phyloP scores from a whole-genome alignment of 164 flowering plant species.

The Vitis rotundifolia region DNA sequence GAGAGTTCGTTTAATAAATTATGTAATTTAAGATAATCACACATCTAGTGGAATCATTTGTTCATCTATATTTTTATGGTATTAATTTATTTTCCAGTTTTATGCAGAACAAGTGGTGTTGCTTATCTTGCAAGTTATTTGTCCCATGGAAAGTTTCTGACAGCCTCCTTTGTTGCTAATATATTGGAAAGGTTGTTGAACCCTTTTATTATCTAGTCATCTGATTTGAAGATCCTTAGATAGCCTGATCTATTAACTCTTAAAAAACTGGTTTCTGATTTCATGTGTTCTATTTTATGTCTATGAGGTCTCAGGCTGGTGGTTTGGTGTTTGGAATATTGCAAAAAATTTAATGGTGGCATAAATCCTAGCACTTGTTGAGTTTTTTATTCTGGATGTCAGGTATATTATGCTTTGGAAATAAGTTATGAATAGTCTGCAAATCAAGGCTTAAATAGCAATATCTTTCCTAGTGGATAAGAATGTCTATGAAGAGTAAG shows the following conservation, averaged over 20 bases:
- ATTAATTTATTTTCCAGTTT: not conserved
- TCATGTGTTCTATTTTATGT: not conserved
- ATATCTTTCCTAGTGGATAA: no score
- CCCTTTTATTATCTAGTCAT: no score
- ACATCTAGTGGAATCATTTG: no score
- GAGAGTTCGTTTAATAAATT: no score
- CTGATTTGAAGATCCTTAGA: no score
- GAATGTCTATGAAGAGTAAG: no score
- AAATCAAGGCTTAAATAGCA: no score
- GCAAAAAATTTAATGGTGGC: conserved; percentile 34
- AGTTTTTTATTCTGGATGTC: conserved; percentile 83
- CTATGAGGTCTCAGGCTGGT: conserved; percentile 51
- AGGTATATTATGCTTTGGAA: conserved; percentile 41
- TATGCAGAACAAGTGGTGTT: conserved; percentile 88
- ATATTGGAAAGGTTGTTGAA: conserved; percentile 56
- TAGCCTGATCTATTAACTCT: no score
- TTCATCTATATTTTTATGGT: not conserved
- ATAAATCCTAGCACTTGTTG: conserved; percentile 55
- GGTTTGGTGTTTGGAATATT: conserved; percentile 71
- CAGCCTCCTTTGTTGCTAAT: conserved; percentile 43
- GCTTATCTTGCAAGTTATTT: conserved; percentile 94
- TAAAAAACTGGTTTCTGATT: no score
- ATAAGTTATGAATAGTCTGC: no score
- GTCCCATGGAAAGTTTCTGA: conserved; percentile 76
- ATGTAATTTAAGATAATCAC: no score